Base-by-base conservation (phyloP, 192 early-diverging fungal genomes). In the Backusella circina region DNA sequence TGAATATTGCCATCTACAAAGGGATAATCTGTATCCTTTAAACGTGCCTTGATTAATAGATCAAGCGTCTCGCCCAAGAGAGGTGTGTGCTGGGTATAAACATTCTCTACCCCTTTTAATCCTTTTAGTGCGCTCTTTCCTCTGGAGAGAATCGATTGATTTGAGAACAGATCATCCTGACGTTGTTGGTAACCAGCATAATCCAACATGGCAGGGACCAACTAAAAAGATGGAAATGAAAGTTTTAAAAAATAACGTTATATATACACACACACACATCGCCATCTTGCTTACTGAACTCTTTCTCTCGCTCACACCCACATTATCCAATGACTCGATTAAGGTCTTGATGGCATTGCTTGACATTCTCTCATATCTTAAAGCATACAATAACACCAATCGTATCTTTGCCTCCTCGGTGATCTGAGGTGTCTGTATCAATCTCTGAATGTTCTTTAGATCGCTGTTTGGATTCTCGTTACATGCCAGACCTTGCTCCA, bases 91-190 rank as follows among this genome's bases (percentile, higher is more conserved):
- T 97, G 96, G 18, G 97, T 98, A 77, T 99, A 99, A 9, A 99
- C 97, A 77, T 99, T 99, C 73, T 99, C 98, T 30, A 97, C 95
- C 10, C 95, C 98, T 87, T 96, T 95, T 44, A 99, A 83, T 13
- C 98, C 97, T 77, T 97, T 98, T 75, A 99, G 90, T 6, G 94
- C 93, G 70, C 93, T 96, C 68, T 91, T 91, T 16, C 95, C 93
- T 28, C 93, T 85, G 18, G 94, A 90, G 44, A 99, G 85, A 37
- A 98, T 86, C 51, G 93, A 91, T 71, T 96, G 89, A 76, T 95
- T 97, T 6, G 92, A 89, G 78, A 98, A 96, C 44, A 98, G 73
- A 73, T 96, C 96, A 66, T 94, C 95, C 77, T 96, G 92, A 47
- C 97, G 85, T 78, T 94, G 89, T 65, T 89, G 86, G 30, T 87